These are phyloP conservation scores for Strigomonas culicis DNA, from an alignment of 208 protist genomes.

Conservation along the genomic window DNA sequence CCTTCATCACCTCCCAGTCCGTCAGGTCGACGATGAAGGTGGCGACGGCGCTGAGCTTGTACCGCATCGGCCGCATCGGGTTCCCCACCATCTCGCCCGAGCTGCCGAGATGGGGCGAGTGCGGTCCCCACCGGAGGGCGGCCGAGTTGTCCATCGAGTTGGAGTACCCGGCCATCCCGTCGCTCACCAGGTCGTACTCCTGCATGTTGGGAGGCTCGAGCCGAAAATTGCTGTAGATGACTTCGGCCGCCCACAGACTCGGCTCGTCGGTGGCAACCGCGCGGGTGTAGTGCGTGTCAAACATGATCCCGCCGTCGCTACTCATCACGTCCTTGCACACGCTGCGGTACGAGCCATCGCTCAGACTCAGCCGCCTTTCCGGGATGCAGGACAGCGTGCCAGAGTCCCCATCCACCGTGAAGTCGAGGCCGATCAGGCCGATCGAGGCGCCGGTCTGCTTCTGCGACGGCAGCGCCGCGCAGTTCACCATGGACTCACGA, in stretches of 20 bases:
- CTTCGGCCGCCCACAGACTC: slow-evolving; percentile 65
- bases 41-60: slow-evolving; percentile 57
- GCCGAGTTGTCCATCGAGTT: neutral
- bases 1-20: slow-evolving; percentile 63
- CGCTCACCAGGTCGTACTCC: slow-evolving; percentile 8
- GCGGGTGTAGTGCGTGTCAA: slow-evolving; percentile 71
- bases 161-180: slow-evolving; percentile 12
- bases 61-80: slow-evolving; percentile 13
- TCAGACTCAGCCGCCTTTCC: slow-evolving; percentile 46
- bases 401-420: slow-evolving; percentile 75
- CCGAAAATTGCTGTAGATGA: slow-evolving; percentile 70
- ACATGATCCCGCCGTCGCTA: slow-evolving; percentile 70
- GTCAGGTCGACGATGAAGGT: slow-evolving; percentile 60
- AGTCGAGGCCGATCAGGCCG: slow-evolving; percentile 67
- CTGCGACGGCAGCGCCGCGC: slow-evolving; percentile 34
- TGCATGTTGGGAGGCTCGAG: slow-evolving; percentile 13
- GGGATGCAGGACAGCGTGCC: slow-evolving; percentile 71
- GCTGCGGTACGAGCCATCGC: slow-evolving; percentile 70
- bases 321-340: slow-evolving; percentile 76
- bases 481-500: slow-evolving; percentile 25
- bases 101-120: neutral
- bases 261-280: slow-evolving; percentile 54
- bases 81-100: neutral
- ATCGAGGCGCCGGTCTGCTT: slow-evolving; percentile 63
- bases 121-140: neutral